Base-by-base conservation (phyloP, 2,329 filamentous ascomycete genomes). In the Exophiala sp. region DNA sequence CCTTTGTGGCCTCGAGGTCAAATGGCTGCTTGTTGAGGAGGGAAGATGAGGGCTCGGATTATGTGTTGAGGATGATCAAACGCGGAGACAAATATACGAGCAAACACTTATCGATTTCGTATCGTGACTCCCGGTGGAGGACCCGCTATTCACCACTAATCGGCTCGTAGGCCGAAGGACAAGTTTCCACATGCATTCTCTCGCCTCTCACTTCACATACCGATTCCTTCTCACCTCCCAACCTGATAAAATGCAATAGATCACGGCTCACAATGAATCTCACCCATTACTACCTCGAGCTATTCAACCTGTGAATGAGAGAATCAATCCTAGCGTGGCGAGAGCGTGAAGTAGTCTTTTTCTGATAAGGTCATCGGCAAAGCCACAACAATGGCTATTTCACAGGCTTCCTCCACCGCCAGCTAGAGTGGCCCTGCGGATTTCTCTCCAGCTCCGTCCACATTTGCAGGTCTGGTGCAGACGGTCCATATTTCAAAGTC, bases 371-470 rank as follows among this genome's bases (percentile, higher is more conserved):
- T 18, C 3, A 29, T 8, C 24, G 1, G 1, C 24, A 29, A 29
- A 29, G 24, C 24, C 35, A 12, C 35, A 10, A 5, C 4, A 38
- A 5, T 38, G 5, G 14, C 35, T 38, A 38, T 9, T 11, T 11
- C 4, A 6, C 11, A 8, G 14, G 2, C 49, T 60, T 60, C 53
- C 56, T 56, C 44, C 56, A 43, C 34, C 46, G 54, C 55, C 55
- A 61, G 41, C 58, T 61, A 39, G 45, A 52, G 50, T 61, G 58
- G 16, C 39, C 18, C 38, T 33, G 36, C 7, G 58, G 55, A 45
- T 54, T 38, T 16, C 33, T 38, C 32, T 51, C 35, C 18, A 61
- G 45, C 24, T 51, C 50, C 8, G 52, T 49, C 58, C 58, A 61
- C n/a, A 45, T 43, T 34, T 42, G 47, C 18, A 54, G 24, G 16